Evolutionary conservation across 495 filamentous ascomycete genomes (phyloP), one percentile per base, ranked within the genome.

Genomic region (Bathelium albidoporum): DNA sequence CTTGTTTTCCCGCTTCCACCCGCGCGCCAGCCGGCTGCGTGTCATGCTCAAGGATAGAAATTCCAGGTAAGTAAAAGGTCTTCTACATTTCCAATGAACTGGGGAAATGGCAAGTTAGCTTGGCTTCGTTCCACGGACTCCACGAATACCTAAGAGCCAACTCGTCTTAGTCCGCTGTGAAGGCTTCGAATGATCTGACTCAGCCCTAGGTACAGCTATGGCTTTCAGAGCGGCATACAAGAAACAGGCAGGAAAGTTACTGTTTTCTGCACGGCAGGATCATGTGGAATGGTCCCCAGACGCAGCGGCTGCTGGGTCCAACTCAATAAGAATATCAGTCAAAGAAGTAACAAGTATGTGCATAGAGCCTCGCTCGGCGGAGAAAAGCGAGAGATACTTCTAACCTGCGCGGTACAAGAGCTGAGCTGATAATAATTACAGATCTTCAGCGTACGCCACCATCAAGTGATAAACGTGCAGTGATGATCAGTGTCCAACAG

Each of bases 381-480:
- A 9, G 29, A n/a, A 18, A 49, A 3, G 3, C 43, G 4, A 3
- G 43, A 9, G 9, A 14, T 5, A 39, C 34, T 39, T 14, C 5
- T 39, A 5, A 5, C 5, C 14, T 39, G 34, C 34, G 34, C 5
- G 5, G 34, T 39, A 14, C 5, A 39, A 14, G 14, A 39, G 14
- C 5, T 39, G 5, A 14, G 14, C 34, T 39, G 34, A 39, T 9
- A 26, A 5, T 29, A 10, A 12, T 55, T 29, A 5, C 49, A 55
- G 49, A 55, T 55, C 49, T 55, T 55, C 49, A 55, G 16, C 49
- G 49, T 24, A 55, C 49, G 22, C 49, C 49, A 16, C 49, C 49
- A 26, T 28, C 49, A 24, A 55, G 49, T 24, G 49, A 55, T 20
- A 55, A 55, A 20, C 49, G 49, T 11, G 49, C 49, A 16, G 49